Conservation (phyloP, 441 rosid genomes). For the Croton laevigatus region DNA sequence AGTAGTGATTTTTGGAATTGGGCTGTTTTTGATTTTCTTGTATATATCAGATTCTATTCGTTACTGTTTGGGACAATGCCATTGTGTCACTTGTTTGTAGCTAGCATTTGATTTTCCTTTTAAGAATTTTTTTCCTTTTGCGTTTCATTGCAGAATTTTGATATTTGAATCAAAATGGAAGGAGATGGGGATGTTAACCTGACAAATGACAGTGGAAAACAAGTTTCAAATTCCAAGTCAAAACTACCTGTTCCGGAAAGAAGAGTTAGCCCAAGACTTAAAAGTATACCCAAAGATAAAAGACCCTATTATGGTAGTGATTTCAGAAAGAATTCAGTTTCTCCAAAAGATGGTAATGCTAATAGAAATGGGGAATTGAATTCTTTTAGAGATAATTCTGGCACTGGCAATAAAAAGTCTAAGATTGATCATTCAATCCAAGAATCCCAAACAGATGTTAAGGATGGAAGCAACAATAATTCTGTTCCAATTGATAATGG, state of each 20-base stretch:
- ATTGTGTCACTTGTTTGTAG: too few species aligned
- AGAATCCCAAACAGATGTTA: not conserved
- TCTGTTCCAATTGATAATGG: not conserved
- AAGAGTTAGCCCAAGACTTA: conserved; percentile 24
- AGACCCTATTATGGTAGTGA: conserved; percentile 17
- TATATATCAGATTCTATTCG: not conserved
- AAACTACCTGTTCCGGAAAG: not conserved
- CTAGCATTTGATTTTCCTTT: not conserved
- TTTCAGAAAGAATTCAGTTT: not conserved
- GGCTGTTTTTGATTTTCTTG: not conserved
- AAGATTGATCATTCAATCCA: conserved; percentile 14
- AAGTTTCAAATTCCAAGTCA: not conserved
- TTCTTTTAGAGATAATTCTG: not conserved
- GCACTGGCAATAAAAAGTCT: conserved; percentile 11
- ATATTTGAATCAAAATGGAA: not conserved
- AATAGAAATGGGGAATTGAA: conserved; percentile 9
- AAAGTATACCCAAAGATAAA: conserved; percentile 16
- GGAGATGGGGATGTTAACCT: not conserved
- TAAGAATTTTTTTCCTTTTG: not conserved
- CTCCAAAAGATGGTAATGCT: not conserved
- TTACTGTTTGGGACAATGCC: too few species aligned
- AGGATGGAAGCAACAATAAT: not conserved
- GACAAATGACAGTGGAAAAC: not conserved
- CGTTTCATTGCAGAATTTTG: not conserved
- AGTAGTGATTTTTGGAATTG: not conserved